phyloP scores from a whole-genome alignment of 192 early-diverging fungal species.

The Obelidium mucronatum region DNA sequence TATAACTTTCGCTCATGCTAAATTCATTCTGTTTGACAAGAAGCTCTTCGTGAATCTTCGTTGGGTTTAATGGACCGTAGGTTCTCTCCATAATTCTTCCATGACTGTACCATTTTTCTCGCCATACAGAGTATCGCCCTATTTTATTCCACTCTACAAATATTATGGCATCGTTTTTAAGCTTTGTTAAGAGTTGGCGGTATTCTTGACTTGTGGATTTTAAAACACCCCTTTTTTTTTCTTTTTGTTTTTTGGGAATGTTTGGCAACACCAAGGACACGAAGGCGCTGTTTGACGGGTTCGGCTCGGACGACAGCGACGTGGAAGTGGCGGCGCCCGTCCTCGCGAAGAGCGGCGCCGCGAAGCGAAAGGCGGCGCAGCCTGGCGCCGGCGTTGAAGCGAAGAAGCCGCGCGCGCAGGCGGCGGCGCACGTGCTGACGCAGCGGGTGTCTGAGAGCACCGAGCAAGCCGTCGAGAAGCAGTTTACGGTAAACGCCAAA shows the following conservation, averaged over 20 bases:
- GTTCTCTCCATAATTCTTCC: too few species aligned
- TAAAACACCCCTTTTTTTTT: constrained; percentile 1
- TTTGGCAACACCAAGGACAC: neutral
- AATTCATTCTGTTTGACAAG: too few species aligned
- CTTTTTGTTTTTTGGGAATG: neutral
- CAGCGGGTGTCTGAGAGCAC: constrained; percentile 22
- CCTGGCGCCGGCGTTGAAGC: neutral
- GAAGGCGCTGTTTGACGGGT: constrained; percentile 27
- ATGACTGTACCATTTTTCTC: too few species aligned
- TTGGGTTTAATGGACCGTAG: too few species aligned
- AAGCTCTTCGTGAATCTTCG: too few species aligned
- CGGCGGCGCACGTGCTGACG: neutral
- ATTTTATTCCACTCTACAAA: too few species aligned
- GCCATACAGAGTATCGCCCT: too few species aligned
- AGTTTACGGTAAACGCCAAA: constrained; percentile 35
- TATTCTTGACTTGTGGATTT: too few species aligned
- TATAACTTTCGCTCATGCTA: too few species aligned
- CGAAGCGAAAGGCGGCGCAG: neutral
- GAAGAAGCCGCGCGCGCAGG: neutral
- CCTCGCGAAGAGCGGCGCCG: neutral
- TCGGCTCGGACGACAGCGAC: constrained; percentile 39
- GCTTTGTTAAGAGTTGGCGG: too few species aligned
- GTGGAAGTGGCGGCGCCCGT: constrained; percentile 10
- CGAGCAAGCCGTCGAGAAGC: constrained; percentile 35
- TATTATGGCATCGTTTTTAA: too few species aligned